Evolutionary conservation across 2,329 filamentous ascomycete species (phyloP).

Genomic region (Sclerotinia borealis): DNA sequence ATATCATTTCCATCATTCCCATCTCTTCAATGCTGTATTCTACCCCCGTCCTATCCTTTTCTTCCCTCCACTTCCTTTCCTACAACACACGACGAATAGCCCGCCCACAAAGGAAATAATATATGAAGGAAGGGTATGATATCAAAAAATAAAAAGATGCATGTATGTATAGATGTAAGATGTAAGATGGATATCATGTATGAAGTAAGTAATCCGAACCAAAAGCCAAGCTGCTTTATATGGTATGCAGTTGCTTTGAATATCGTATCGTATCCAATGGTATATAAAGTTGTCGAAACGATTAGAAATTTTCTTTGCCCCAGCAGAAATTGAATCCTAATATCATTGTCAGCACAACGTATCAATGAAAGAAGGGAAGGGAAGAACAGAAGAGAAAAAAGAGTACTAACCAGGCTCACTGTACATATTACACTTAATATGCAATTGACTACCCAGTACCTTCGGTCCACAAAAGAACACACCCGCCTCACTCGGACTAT

Average conservation of each 20-base stretch:
- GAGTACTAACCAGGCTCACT: slow-evolving; percentile 66
- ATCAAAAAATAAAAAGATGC: not conserved
- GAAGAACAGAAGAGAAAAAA: not conserved
- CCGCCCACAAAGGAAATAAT: not conserved
- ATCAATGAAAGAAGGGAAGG: not conserved
- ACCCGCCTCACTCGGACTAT: slow-evolving; percentile 64
- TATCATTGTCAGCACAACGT: slow-evolving; percentile 9
- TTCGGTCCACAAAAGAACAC: slow-evolving; percentile 87
- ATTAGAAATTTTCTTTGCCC: slow-evolving; percentile 48
- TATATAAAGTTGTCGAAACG: not conserved
- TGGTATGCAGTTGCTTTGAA: not conserved
- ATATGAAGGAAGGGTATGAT: not conserved
- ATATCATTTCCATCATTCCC: not conserved
- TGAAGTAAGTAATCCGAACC: not conserved
- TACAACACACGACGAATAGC: not conserved
- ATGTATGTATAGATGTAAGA: not conserved
- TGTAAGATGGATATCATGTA: not conserved
- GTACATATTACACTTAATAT: slow-evolving; percentile 84
- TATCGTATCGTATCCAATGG: not conserved
- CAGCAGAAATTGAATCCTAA: slow-evolving; percentile 33
- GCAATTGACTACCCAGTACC: slow-evolving; percentile 66
- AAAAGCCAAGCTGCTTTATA: not conserved
- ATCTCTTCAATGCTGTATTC: not conserved
- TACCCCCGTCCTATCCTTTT: no score
- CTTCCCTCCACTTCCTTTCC: no score